Percentiles rank a stretch among this genome's conserved stretches.
These are phyloP conservation scores for Exserohilum turcica DNA, from an alignment of 2,329 filamentous ascomycete genomes.

Conservation along the genomic window DNA sequence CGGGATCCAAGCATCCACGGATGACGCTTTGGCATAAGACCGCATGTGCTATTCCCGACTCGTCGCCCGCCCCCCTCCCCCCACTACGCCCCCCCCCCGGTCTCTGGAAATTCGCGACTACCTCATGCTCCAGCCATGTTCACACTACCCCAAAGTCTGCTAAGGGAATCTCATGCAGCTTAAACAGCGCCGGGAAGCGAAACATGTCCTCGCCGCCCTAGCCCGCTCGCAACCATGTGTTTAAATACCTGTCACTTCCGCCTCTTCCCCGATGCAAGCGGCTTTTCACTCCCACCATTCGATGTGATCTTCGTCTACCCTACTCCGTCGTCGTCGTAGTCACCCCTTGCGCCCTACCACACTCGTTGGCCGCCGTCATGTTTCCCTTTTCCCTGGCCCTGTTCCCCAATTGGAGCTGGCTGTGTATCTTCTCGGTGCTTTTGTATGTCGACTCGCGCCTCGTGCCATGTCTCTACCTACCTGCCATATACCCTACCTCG, in stretches of 20 bases:
- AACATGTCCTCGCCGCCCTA: constrained; percentile 47
- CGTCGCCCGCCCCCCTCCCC: constrained; percentile 33
- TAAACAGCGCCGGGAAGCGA: constrained; percentile 49
- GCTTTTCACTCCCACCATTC: constrained; percentile 46
- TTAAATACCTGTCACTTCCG: constrained; percentile 49
- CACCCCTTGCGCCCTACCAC: constrained; percentile 42
- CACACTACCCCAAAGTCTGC: constrained; percentile 50
- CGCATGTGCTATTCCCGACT: constrained; percentile 40
- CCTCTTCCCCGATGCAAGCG: constrained; percentile 46
- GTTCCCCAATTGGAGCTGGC: constrained; percentile 49
- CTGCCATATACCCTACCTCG: constrained; percentile 5
- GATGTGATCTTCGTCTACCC: constrained; percentile 49
- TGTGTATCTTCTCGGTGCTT: constrained; percentile 43
- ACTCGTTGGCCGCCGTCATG: constrained; percentile 47
- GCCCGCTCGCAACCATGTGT: constrained; percentile 47
- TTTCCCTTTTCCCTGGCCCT: constrained; percentile 46
- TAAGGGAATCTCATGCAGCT: constrained; percentile 49
- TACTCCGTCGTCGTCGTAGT: constrained; percentile 41
- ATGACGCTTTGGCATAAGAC: constrained; percentile 45
- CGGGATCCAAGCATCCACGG: constrained; percentile 49
- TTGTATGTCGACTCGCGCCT: constrained; percentile 37
- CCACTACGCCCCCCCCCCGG: constrained; percentile 39
- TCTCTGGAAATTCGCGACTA: constrained; percentile 46
- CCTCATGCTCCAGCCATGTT: constrained; percentile 49
- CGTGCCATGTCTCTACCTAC: background rate